Evolutionary conservation across 805 yeast genomes (phyloP).

Genomic region (Babjeviella inositovora): DNA sequence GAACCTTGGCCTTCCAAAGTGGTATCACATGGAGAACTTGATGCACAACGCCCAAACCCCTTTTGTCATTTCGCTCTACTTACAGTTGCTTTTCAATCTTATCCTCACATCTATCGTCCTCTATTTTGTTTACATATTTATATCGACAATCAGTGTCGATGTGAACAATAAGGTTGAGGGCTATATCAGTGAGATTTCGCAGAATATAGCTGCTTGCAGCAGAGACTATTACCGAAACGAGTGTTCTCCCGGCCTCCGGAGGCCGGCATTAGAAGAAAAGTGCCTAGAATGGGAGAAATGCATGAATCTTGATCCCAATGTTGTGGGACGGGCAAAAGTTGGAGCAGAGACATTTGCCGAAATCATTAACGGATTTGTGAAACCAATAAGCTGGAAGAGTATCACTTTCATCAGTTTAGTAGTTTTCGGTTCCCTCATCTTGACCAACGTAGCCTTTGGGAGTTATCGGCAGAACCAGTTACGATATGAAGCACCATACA

Average conservation of each 20-base stretch:
- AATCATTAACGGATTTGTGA: conserved; percentile 60
- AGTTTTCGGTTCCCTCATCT: conserved; percentile 32
- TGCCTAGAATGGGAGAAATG: conserved; percentile 73
- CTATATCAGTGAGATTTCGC: conserved; percentile 39
- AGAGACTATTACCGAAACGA: conserved; percentile 55
- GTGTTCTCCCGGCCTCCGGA: conserved; percentile 48
- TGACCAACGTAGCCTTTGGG: conserved; percentile 35
- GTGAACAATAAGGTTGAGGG: conserved; percentile 55
- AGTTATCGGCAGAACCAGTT: too few species aligned
- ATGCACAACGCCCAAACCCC: conserved; percentile 24
- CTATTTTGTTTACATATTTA: conserved; percentile 31
- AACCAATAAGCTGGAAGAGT: conserved; percentile 57
- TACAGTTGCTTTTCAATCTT: conserved; percentile 47
- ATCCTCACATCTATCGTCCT: conserved; percentile 31
- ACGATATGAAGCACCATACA: conserved; percentile 3
- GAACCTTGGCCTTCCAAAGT: too few species aligned
- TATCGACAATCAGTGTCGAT: conserved; percentile 43
- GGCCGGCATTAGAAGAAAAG: conserved; percentile 55
- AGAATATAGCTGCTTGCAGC: conserved; percentile 54
- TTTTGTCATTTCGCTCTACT: conserved; percentile 37
- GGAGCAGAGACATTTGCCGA: conserved; percentile 78
- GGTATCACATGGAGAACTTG: conserved; percentile 3
- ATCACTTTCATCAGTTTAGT: conserved; percentile 28
- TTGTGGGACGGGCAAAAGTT: conserved; percentile 49
- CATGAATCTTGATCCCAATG: conserved; percentile 63